Evolutionary conservation across 768 basidiomycete species (phyloP), one percentile per base, ranked within the genome.

Genomic region (Xerocomus potaroensis): DNA sequence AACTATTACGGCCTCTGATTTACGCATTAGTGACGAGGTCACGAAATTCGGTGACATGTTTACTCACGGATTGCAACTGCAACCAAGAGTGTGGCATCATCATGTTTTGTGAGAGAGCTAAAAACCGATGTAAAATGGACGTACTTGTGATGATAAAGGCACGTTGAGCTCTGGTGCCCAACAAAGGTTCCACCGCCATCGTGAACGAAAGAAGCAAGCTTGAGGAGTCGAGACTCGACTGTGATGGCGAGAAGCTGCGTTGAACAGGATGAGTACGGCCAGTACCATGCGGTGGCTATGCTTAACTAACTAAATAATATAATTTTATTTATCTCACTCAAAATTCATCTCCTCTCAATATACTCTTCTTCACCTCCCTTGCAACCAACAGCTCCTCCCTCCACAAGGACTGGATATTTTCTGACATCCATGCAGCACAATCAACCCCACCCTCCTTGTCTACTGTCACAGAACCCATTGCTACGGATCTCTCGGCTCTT

Each of bases 111-210:
- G 42, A 49, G 45, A 41, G 34, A 37, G 39, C 43, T 39, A 27
- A 21, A 49, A 44, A 18, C 34, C 23, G 22, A 49, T 26, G 18
- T 30, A 8, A 37, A 24, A 16, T 29, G 16, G 30, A 66, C 83
- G 58, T 64, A 88, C 87, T 81, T 47, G 83, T 87, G 32, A 64
- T 67, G 45, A 90, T 79, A 66, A 90, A 91, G 31, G 76, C 78
- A 51, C 73, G 72, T 58, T 91, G 89, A 19, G 88, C 79, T 49
- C 77, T 73, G 12, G 88, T 89, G 16, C 80, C 80, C 43, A 91
- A 67, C 41, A 91, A 74, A 19, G 79, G 78, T 70, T 87, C 83
- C 37, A 81, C 72, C 43, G 81, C 78, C 87, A 89, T 91, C 53
- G 50, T 65, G 37, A 35, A 57, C 35, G 26, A 40, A 40, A 24